phyloP scores from a whole-genome alignment of 495 filamentous ascomycete genomes.

The Talaromyces trachyspermus region DNA sequence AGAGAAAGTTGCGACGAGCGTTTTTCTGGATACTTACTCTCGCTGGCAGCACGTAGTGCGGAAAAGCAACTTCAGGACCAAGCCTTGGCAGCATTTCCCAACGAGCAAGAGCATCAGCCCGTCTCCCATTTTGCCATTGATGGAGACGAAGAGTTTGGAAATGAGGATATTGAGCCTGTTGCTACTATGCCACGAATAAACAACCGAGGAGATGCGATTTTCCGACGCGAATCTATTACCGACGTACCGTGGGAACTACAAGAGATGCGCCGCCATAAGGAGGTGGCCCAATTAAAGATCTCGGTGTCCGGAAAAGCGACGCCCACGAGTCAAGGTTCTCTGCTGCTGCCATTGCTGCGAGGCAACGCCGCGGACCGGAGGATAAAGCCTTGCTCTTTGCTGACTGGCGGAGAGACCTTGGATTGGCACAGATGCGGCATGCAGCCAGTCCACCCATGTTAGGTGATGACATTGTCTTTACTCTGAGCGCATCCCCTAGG shows the following conservation, averaged over 20 bases:
- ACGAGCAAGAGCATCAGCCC: constrained; percentile 53
- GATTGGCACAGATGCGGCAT: constrained; percentile 42
- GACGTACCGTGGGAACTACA: constrained; percentile 45
- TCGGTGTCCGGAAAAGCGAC: constrained; percentile 7
- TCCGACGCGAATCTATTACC: constrained; percentile 37
- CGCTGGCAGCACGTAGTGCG: constrained; percentile 66
- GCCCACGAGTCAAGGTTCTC: constrained; percentile 14
- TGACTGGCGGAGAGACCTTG: constrained; percentile 35
- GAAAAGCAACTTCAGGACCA: constrained; percentile 66
- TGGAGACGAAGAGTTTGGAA: constrained; percentile 36
- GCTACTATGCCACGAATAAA: constrained; percentile 25
- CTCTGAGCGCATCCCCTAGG: constrained; percentile 66
- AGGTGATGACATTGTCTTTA: constrained; percentile 66
- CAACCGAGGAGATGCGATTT: constrained; percentile 22
- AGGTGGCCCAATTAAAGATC: constrained; percentile 35
- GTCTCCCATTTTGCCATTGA: constrained; percentile 56
- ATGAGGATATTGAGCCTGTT: constrained; percentile 25
- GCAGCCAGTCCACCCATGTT: constrained; percentile 73
- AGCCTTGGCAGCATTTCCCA: constrained; percentile 62
- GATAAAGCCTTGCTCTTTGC: constrained; percentile 19
- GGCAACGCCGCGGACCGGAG: constrained; percentile 20
- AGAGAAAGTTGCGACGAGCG: constrained; percentile 60
- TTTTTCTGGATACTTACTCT: constrained; percentile 66
- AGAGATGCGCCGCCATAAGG: constrained; percentile 43
- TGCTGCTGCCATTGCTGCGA: constrained; percentile 10